Evolutionary conservation across 768 basidiomycete species (phyloP).

Genomic region (Lepiota venenata): DNA sequence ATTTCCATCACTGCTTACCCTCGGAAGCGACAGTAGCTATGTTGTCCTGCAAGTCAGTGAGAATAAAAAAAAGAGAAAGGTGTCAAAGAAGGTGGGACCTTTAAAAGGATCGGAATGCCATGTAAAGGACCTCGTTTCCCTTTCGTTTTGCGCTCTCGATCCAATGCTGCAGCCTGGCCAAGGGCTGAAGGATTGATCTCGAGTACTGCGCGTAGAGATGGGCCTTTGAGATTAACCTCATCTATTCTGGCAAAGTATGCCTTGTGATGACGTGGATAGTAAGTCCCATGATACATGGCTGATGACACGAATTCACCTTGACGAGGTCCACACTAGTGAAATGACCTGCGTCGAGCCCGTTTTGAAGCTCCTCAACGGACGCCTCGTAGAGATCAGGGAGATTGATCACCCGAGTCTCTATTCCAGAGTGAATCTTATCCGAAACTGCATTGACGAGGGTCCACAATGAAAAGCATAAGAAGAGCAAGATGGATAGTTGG

Average conservation of each 20-base stretch:
- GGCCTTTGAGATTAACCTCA: conserved; percentile 63
- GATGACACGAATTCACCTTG: conserved; percentile 33
- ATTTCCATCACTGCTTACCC: conserved; percentile 22
- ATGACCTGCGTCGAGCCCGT: conserved; percentile 42
- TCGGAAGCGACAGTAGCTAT: conserved; percentile 44
- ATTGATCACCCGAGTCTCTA: not conserved
- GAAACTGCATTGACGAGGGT: not conserved
- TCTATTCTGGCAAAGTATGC: conserved; percentile 66
- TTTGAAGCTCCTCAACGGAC: conserved; percentile 50
- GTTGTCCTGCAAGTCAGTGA: conserved; percentile 32
- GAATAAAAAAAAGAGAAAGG: not conserved
- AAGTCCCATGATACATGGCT: not conserved
- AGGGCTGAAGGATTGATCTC: conserved; percentile 56
- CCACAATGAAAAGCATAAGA: too few species aligned
- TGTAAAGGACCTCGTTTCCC: conserved; percentile 48
- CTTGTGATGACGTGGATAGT: conserved; percentile 25
- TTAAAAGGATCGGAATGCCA: conserved; percentile 51
- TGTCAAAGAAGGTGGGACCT: conserved; percentile 25
- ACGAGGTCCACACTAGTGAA: conserved; percentile 64
- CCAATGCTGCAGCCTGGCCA: conserved; percentile 45
- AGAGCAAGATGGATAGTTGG: too few species aligned
- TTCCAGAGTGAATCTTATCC: too few species aligned
- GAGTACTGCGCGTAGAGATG: conserved; percentile 52
- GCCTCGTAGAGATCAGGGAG: conserved; percentile 62
- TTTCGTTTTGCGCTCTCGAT: conserved; percentile 35